Base-by-base conservation (phyloP, 192 early-diverging fungal genomes). In the Powellomyces hirtus region DNA sequence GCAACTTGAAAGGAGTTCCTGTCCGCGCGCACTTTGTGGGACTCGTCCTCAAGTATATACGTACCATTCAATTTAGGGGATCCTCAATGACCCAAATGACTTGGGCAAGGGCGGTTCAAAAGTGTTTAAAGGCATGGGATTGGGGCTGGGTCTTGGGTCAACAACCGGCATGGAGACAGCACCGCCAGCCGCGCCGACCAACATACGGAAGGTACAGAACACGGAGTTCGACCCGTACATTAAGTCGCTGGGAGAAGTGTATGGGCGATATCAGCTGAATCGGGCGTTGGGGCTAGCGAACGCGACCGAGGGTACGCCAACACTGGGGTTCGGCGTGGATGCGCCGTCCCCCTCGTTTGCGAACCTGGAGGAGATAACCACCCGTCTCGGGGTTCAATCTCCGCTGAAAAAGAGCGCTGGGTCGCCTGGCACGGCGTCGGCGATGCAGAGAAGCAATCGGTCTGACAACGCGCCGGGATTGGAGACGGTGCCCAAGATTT, bases 201-300 rank as follows among this genome's bases (percentile, higher is more conserved):
- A 75, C n/a, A 83, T 94, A 46, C 83, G 86, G 11, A 82, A 84
- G 63, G 84, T 95, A 11, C 86, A 84, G 36, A 59, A 70, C 53
- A 70, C 79, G 37, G 95, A 98, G 64, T 98, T 98, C 83, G 92
- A 94, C 55, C 80, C 79, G 2, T 98, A 98, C 64, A 68, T 93
- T 27, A 79, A 84, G 5, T 79, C 80, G 6, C 86, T 95, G 20
- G 73, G 83, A 0, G 87, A 88, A 5, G 89, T 90, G 0, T 93
- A 91, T 66, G 93, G 93, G 53, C 84, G 84, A 53, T 98, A 94
- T 64, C 84, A 87, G 51, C 74, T 80, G 24, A 92, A 96, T 62
- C 71, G 74, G 76, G 72, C 80, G 29, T 77, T 75, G 75, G 84
- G 65, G 68, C 69, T 74, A 69, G 46, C 78, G 62, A 38, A 69